phyloP scores from a whole-genome alignment of 75 land plant species.

The Picea sitchensis region DNA sequence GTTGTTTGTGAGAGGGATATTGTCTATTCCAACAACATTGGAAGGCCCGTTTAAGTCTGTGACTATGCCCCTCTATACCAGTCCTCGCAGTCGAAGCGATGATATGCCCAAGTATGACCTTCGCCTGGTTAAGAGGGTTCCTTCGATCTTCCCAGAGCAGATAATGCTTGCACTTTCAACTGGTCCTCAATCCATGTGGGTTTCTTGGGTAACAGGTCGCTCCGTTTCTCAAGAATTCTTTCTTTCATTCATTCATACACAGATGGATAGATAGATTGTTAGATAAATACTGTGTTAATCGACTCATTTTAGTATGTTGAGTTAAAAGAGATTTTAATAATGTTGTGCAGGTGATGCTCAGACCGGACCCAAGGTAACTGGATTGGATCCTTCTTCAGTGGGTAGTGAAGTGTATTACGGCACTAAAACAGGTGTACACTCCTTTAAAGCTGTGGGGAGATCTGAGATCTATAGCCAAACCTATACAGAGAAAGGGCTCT shows the following conservation, averaged over 20 bases:
- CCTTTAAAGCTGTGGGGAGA: slow-evolving; percentile 10
- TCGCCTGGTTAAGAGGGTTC: slow-evolving; percentile 58
- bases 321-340: too few species aligned
- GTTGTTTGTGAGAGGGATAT: too few species aligned
- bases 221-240: too few species aligned
- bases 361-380: slow-evolving; percentile 25
- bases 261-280: too few species aligned
- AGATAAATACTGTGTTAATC: too few species aligned
- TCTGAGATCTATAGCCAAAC: slow-evolving; percentile 36
- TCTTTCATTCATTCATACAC: too few species aligned
- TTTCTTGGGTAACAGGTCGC: slow-evolving; percentile 77
- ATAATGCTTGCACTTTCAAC: slow-evolving; percentile 67
- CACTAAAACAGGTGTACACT: slow-evolving; percentile 15
- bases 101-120: slow-evolving; percentile 70
- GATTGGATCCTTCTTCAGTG: slow-evolving; percentile 34
- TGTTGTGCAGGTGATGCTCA: slow-evolving; percentile 33
- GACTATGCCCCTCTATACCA: slow-evolving; percentile 58
- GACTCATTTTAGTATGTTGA: too few species aligned
- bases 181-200: slow-evolving; percentile 69
- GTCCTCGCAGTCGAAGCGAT: slow-evolving; percentile 61
- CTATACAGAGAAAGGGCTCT: slow-evolving; percentile 37
- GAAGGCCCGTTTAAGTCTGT: slow-evolving; percentile 85
- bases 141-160: slow-evolving; percentile 74
- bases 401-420: slow-evolving; percentile 37
- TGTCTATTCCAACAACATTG: slow-evolving; percentile 58